Percentiles rank a stretch among this genome's conserved stretches.
These are phyloP conservation scores for Irineochytrium annulatum DNA, from an alignment of 192 early-diverging fungal species.

Conservation along the genomic window DNA sequence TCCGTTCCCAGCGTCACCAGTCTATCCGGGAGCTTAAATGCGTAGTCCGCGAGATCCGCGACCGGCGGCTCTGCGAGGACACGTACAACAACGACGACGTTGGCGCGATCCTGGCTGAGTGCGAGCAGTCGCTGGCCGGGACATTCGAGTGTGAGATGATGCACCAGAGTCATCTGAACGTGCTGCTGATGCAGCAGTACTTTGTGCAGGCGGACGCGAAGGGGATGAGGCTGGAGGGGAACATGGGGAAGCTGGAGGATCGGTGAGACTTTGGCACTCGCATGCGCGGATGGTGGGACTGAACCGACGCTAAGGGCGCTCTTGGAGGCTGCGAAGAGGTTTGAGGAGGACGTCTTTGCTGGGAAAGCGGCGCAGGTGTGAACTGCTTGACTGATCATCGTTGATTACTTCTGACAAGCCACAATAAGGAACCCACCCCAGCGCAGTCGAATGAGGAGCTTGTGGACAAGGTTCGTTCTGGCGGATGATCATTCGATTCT, in stretches of 20 bases:
- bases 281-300: too few species aligned
- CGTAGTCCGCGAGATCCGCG: constrained; percentile 9
- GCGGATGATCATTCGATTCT: too few species aligned
- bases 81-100: constrained; percentile 23
- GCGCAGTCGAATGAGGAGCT: too few species aligned
- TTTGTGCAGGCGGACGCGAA: constrained; percentile 2
- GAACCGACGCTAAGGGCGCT: constrained; percentile 7
- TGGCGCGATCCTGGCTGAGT: constrained; percentile 10
- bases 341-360: constrained; percentile 15
- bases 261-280: too few species aligned
- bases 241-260: constrained; percentile 13
- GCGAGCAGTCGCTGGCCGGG: not conserved
- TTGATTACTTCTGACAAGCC: too few species aligned
- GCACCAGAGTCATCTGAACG: constrained; percentile 19
- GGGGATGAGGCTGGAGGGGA: not conserved
- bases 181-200: constrained; percentile 20
- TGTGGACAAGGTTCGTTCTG: too few species aligned
- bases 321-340: constrained; percentile 3
- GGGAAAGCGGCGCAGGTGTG: too few species aligned
- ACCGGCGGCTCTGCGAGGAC: constrained; percentile 6
- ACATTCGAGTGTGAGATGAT: constrained; percentile 15
- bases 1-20: constrained; percentile 16
- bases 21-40: constrained; percentile 10
- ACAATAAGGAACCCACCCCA: too few species aligned
- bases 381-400: too few species aligned